phyloP scores from a whole-genome alignment of 2,329 filamentous ascomycete genomes.

The Hawksworthiomyces lignivorus region DNA sequence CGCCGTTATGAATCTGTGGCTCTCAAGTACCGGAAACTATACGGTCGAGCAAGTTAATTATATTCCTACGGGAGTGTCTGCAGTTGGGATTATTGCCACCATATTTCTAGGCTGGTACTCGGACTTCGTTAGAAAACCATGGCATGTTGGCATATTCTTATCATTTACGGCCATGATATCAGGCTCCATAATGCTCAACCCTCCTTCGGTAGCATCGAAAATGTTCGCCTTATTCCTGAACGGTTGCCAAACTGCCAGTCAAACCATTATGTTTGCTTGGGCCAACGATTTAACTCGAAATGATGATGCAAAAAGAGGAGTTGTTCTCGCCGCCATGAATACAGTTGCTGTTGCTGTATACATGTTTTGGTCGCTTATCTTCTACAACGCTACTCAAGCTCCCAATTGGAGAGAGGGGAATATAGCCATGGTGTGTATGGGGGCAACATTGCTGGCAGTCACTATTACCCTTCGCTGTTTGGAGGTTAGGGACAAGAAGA shows the following conservation, averaged over 20 bases:
- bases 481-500: no score
- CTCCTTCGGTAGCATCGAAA: constrained; percentile 3
- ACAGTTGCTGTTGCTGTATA: constrained; percentile 8
- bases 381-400: constrained; percentile 9
- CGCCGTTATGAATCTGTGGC: constrained; percentile 5
- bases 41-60: constrained; percentile 39
- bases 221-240: constrained; percentile 10
- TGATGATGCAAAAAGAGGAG: constrained; percentile 2
- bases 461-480: no score
- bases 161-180: constrained; percentile 9
- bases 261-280: constrained; percentile 4
- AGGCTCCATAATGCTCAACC: constrained; percentile 6
- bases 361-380: constrained; percentile 11
- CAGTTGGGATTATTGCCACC: constrained; percentile 30
- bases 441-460: no score
- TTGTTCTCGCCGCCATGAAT: constrained; percentile 7
- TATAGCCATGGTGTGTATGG: constrained; percentile 8
- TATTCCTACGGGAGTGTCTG: constrained; percentile 28
- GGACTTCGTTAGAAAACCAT: constrained; percentile 37
- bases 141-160: constrained; percentile 28
- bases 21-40: constrained; percentile 25
- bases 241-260: constrained; percentile 1
- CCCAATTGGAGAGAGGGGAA: constrained; percentile 8
- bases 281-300: constrained; percentile 8
- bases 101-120: constrained; percentile 44